Conservation (phyloP, 164 flowering plant genomes). For the Vitis labrusca region DNA sequence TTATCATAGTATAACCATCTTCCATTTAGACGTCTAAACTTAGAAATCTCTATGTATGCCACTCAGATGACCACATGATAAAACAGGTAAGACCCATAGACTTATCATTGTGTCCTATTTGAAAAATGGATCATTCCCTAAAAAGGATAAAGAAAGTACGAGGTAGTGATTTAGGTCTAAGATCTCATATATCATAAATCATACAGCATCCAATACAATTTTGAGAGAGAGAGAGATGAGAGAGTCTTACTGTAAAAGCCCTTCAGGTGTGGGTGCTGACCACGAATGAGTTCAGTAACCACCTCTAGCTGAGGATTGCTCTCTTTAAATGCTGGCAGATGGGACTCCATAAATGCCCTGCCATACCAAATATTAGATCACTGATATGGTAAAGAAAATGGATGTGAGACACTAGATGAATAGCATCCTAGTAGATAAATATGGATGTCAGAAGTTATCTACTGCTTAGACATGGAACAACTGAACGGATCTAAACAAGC, state of each 20-base stretch:
- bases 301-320: conserved; percentile 86
- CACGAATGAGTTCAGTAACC: conserved; percentile 76
- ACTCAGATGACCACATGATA: too few relatives aligned
- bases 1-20: too few relatives aligned
- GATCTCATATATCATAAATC: not conserved
- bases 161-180: too few relatives aligned
- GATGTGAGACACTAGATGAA: not conserved
- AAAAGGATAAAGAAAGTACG: too few relatives aligned
- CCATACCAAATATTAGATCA: not conserved
- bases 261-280: conserved; percentile 88
- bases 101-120: too few relatives aligned
- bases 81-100: too few relatives aligned
- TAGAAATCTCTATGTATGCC: too few relatives aligned
- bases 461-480: not conserved
- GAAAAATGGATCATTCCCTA: too few relatives aligned
- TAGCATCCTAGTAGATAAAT: not conserved
- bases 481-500: not conserved
- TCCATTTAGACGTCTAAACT: too few relatives aligned
- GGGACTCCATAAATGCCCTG: conserved; percentile 91
- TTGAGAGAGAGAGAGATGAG: conserved; percentile 13
- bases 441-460: not conserved
- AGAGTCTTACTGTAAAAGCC: conserved; percentile 68
- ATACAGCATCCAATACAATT: too few relatives aligned
- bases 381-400: not conserved
- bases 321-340: conserved; percentile 69